Conservation (phyloP, 2,329 filamentous ascomycete genomes). For the Colletotrichum simmondsii region DNA sequence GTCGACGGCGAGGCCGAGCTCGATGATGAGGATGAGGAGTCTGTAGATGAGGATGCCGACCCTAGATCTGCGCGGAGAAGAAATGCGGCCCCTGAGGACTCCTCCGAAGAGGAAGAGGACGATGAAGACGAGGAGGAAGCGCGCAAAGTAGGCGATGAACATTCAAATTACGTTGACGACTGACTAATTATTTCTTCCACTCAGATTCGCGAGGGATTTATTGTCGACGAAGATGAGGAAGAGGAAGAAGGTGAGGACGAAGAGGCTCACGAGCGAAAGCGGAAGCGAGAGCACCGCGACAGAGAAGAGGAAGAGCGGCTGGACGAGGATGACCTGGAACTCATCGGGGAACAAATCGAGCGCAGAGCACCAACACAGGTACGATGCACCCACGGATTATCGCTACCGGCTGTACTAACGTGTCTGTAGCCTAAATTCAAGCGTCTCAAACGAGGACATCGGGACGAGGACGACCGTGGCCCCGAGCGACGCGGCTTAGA, state of each 20-base stretch:
- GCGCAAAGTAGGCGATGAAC: conserved; percentile 68
- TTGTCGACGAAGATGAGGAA: conserved; percentile 91
- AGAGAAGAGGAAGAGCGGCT: conserved; percentile 88
- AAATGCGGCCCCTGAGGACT: conserved; percentile 75
- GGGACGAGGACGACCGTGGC: conserved; percentile 75
- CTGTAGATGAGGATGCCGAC: conserved; percentile 79
- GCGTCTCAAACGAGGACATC: conserved; percentile 91
- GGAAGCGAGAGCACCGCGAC: conserved; percentile 81
- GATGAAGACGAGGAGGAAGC: conserved; percentile 91
- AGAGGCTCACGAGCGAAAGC: conserved; percentile 67
- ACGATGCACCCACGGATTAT: conserved; percentile 43
- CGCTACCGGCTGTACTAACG: conserved; percentile 35
- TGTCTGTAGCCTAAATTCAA: conserved; percentile 85
- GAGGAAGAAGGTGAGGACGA: conserved; percentile 73
- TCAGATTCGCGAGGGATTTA: conserved; percentile 93
- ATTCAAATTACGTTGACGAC: conserved; percentile 27
- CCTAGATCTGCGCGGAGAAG: conserved; percentile 54
- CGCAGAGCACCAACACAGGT: conserved; percentile 78
- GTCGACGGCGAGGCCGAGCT: conserved; percentile 88
- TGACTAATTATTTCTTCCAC: background rate
- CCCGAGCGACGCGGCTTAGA: conserved; percentile 79
- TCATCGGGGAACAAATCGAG: conserved; percentile 86
- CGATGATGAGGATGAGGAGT: conserved; percentile 86
- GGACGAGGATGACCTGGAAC: conserved; percentile 94
- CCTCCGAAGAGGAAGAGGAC: conserved; percentile 91